A percentile compares a stretch with the other conserved stretches of the same genome.
phyloP scores from a whole-genome alignment of 768 basidiomycete genomes.

The Russula sp. region DNA sequence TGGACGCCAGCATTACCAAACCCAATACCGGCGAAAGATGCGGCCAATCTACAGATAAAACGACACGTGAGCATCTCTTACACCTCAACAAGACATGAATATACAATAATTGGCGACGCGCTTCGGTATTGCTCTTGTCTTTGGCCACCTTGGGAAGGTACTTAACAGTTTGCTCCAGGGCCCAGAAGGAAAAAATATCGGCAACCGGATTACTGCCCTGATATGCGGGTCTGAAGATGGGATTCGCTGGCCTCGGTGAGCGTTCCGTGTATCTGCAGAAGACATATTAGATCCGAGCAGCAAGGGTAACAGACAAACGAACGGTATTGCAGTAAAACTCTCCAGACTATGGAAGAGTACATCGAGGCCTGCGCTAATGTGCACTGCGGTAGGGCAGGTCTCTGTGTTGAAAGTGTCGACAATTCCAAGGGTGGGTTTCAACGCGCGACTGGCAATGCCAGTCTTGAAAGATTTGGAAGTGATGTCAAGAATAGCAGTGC shows the following conservation, averaged over 20 bases:
- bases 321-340: slow-evolving; percentile 92
- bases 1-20: slow-evolving; percentile 94
- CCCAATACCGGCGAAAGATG: slow-evolving; percentile 93
- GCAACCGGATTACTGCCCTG: slow-evolving; percentile 93
- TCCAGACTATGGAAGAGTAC: slow-evolving; percentile 96
- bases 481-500: slow-evolving; percentile 89
- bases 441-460: slow-evolving; percentile 85
- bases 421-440: slow-evolving; percentile 81
- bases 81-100: slow-evolving; percentile 21
- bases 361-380: slow-evolving; percentile 92
- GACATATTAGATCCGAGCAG: slow-evolving; percentile 3
- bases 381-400: slow-evolving; percentile 83
- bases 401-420: slow-evolving; percentile 87
- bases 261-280: slow-evolving; percentile 75
- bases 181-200: slow-evolving; percentile 95
- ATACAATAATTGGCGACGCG: slow-evolving; percentile 87
- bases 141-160: slow-evolving; percentile 83
- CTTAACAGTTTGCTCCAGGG: slow-evolving; percentile 79
- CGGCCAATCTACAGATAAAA: slow-evolving; percentile 53
- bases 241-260: slow-evolving; percentile 82
- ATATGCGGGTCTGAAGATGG: slow-evolving; percentile 84
- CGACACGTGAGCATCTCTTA: neutral
- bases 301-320: slow-evolving; percentile 25
- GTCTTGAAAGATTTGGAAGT: slow-evolving; percentile 93
- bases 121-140: slow-evolving; percentile 71